Conservation (phyloP, 306 rosid species). For the Vigna reflexopilosa region DNA sequence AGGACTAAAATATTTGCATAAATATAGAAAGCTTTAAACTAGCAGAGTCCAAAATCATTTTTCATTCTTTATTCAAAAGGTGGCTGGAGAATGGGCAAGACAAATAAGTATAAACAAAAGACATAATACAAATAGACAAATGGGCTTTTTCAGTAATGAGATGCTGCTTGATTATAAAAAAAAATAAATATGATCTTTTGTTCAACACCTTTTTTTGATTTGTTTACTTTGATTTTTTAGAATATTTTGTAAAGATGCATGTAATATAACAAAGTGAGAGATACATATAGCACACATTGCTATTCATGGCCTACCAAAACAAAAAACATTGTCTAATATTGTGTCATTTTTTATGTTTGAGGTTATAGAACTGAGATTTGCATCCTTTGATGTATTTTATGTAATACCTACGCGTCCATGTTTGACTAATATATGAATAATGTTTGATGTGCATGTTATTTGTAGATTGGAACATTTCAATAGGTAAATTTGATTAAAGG, state of each 20-base stretch:
- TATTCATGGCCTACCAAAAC: no score
- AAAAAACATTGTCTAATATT: background rate
- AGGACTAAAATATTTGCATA: slow-evolving; percentile 1
- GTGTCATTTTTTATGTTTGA: background rate
- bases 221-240: background rate
- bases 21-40: slow-evolving; percentile 7
- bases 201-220: background rate
- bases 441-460: slow-evolving; percentile 18
- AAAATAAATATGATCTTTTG: background rate
- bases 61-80: slow-evolving; percentile 13
- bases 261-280: background rate
- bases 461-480: background rate
- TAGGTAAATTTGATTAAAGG: background rate
- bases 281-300: background rate
- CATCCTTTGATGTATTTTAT: background rate
- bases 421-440: slow-evolving; percentile 12
- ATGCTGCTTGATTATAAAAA: background rate
- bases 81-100: background rate
- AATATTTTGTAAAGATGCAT: background rate
- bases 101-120: background rate
- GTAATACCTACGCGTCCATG: background rate
- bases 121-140: background rate
- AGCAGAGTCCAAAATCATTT: background rate
- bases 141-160: background rate
- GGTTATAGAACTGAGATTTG: background rate